Evolutionary conservation across 2,329 filamentous ascomycete species (phyloP).

Genomic region (Aspergillus latus): DNA sequence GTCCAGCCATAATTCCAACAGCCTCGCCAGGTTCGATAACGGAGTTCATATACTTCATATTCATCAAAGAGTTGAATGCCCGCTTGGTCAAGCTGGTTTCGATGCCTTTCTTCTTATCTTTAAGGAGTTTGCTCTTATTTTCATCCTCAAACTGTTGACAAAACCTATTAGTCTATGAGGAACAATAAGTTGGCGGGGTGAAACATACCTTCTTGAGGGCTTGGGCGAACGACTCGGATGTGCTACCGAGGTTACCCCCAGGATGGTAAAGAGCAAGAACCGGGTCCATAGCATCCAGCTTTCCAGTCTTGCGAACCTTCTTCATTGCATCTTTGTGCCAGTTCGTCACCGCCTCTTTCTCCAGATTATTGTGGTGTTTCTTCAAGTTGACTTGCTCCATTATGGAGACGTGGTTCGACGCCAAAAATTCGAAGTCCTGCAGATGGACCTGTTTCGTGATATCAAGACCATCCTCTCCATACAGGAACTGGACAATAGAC

Average conservation of each 20-base stretch:
- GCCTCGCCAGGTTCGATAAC: conserved; percentile 94
- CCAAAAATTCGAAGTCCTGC: conserved; percentile 83
- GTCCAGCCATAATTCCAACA: conserved; percentile 92
- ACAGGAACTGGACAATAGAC: conserved; percentile 89
- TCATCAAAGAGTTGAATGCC: conserved; percentile 78
- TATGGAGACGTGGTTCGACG: conserved; percentile 80
- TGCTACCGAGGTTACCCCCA: conserved; percentile 75
- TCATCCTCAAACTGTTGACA: conserved; percentile 67
- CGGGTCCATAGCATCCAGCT: conserved; percentile 70
- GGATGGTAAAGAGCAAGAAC: conserved; percentile 72
- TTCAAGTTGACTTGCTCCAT: conserved; percentile 72
- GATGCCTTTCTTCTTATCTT: conserved; percentile 57
- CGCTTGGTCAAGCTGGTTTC: conserved; percentile 58
- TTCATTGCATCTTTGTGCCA: conserved; percentile 70
- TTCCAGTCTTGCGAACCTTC: conserved; percentile 71
- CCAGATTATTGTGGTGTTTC: conserved; percentile 54
- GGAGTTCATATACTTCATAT: conserved; percentile 89
- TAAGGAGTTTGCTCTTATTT: conserved; percentile 64
- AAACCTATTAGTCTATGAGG: conserved; percentile 15
- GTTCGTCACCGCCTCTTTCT: conserved; percentile 65
- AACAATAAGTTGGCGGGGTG: background rate
- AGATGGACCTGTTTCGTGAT: conserved; percentile 93
- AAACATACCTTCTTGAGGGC: conserved; percentile 60
- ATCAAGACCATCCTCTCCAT: conserved; percentile 94
- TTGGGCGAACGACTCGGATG: conserved; percentile 80